A percentile compares a stretch with the other conserved stretches of the same genome.
Evolutionary conservation across 257 asterid species (phyloP).

Genomic region (Echium plantagineum): DNA sequence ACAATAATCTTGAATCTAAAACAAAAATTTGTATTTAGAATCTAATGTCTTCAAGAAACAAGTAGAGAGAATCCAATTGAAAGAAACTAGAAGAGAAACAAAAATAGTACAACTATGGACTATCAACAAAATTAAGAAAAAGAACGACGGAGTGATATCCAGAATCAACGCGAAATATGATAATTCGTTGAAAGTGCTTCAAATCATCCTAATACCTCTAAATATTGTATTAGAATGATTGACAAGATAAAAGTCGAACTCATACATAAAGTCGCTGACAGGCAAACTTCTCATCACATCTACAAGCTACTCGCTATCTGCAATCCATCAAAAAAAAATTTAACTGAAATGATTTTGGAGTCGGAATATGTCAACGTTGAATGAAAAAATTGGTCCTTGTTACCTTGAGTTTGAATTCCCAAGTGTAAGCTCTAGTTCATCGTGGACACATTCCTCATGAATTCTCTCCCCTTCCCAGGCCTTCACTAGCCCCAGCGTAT

Average conservation of each 20-base stretch:
- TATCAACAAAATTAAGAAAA: too few species aligned
- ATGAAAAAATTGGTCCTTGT: background rate
- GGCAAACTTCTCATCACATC: background rate
- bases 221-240: background rate
- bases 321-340: background rate
- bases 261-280: background rate
- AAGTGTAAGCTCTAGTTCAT: conserved; percentile 92
- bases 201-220: background rate
- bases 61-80: too few species aligned
- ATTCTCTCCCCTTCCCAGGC: conserved; percentile 99
- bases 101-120: too few species aligned
- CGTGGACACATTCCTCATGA: conserved; percentile 84
- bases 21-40: too few species aligned
- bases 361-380: background rate
- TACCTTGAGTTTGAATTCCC: conserved; percentile 83
- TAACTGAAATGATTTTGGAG: background rate
- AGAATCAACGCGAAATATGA: background rate
- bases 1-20: too few species aligned
- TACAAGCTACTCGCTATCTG: background rate
- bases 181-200: background rate
- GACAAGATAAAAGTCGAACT: background rate
- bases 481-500: conserved; percentile 55
- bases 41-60: too few species aligned
- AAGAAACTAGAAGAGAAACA: too few species aligned
- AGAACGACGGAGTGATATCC: background rate